A percentile compares a stretch with the other conserved stretches of the same genome.
These are phyloP conservation scores for Exophiala phaeomuriformis DNA, from an alignment of 2,329 filamentous ascomycete genomes.

Conservation along the genomic window DNA sequence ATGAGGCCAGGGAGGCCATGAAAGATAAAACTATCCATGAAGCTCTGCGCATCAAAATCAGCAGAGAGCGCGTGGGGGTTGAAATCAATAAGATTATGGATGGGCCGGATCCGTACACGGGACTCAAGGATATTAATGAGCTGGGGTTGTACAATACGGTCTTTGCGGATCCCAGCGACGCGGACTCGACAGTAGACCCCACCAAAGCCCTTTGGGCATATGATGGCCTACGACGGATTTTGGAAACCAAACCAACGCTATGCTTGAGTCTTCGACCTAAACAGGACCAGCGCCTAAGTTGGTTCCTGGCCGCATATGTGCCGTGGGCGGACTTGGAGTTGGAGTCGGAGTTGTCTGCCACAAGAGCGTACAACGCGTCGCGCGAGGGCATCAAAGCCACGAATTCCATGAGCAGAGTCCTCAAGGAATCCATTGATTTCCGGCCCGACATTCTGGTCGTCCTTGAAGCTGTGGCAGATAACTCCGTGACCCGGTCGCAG, in stretches of 20 bases:
- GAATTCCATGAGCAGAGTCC: conserved; percentile 25
- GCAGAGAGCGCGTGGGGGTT: conserved; percentile 75
- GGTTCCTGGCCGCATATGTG: conserved; percentile 27
- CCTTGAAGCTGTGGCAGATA: conserved; percentile 11
- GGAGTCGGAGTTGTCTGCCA: not conserved
- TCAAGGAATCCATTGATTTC: conserved; percentile 26
- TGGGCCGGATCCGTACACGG: conserved; percentile 41
- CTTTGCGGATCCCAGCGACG: conserved; percentile 21
- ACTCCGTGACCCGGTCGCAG: conserved; percentile 20
- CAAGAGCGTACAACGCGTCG: conserved; percentile 22
- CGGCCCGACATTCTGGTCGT: conserved; percentile 12
- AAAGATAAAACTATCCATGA: conserved; percentile 66
- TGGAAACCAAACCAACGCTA: conserved; percentile 18
- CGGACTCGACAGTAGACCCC: conserved; percentile 1
- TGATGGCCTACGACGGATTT: conserved; percentile 12
- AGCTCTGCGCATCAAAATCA: conserved; percentile 81
- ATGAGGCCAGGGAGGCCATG: conserved; percentile 65
- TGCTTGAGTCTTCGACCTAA: conserved; percentile 19
- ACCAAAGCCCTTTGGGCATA: conserved; percentile 12
- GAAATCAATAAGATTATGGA: conserved; percentile 89
- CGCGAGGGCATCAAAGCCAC: conserved; percentile 28
- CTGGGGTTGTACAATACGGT: conserved; percentile 24
- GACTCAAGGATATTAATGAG: conserved; percentile 23
- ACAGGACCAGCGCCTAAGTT: conserved; percentile 22
- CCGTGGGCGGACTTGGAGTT: conserved; percentile 12